Conservation (phyloP, 495 filamentous ascomycete genomes). For the Talaromyces thailandensis region DNA sequence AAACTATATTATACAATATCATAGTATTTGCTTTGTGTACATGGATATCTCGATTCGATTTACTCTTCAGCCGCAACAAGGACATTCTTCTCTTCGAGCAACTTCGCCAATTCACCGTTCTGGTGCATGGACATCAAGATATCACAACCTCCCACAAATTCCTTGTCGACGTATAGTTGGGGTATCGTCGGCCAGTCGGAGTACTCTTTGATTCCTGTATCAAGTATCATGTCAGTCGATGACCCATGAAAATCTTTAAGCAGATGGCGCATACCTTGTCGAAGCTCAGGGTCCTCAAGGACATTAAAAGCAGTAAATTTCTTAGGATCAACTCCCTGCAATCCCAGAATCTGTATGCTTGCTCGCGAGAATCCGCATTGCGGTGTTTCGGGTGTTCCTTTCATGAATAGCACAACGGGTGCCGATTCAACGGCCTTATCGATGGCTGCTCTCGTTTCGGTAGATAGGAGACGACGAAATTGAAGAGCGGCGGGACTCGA, state of each 20-base stretch:
- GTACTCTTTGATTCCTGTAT: constrained; percentile 90
- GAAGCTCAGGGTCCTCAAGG: constrained; percentile 77
- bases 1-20: not conserved
- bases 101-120: constrained; percentile 82
- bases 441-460: constrained; percentile 67
- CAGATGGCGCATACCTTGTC: constrained; percentile 55
- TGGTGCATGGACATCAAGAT: constrained; percentile 97
- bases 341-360: constrained; percentile 84
- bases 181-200: constrained; percentile 99
- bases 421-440: constrained; percentile 77
- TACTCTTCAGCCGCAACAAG: constrained; percentile 48
- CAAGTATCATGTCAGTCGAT: constrained; percentile 8
- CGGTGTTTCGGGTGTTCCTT: constrained; percentile 93
- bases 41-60: constrained; percentile 1
- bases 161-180: constrained; percentile 88
- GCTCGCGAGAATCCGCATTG: constrained; percentile 97
- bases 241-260: not conserved
- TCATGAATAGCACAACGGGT: constrained; percentile 97
- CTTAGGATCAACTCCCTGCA: constrained; percentile 92
- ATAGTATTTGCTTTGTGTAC: not conserved
- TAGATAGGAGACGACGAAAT: constrained; percentile 44
- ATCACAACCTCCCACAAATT: constrained; percentile 95
- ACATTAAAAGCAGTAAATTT: constrained; percentile 98
- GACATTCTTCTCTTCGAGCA: constrained; percentile 85
- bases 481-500: not conserved